Evolutionary conservation across 1,284 basidiomycete genomes (phyloP), one percentile per base, ranked within the genome.

Genomic region (Melampsora americana): DNA sequence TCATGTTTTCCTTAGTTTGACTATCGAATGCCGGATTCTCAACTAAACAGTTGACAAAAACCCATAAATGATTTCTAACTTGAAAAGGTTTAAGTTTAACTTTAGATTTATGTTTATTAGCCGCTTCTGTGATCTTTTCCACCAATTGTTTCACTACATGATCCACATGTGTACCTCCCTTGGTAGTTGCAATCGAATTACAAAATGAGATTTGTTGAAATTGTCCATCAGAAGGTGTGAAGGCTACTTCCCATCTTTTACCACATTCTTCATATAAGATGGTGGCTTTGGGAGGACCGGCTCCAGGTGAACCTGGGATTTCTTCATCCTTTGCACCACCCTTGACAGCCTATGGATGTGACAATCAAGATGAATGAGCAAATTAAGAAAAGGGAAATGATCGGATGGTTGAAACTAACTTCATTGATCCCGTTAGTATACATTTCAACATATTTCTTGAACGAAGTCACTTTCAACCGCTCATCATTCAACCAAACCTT

Each of bases 21-120:
- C 93, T 95, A 86, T 99, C 95, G 84, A 99, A 99, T 0, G 95
- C 93, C 11, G 96, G 95, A 82, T 99, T 99, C 85, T 97, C 95
- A 79, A 99, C 91, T 78, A 97, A 86, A 28, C 92, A 90, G 81
- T 99, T 99, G 83, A 99, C 91, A 82, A 99, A 99, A 78, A 99
- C 88, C 93, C 93, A 96, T 88, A 99, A 93, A 82, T 99, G 95
- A 82, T 92, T 95, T 86, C 93, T 95, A 85, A 99, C 90, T 84
- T 97, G 93, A 77, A 89, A 88, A 14, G 92, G 87, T 84, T 98
- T 98, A 81, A 99, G 90, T 0, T 90, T 87, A 11, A 93, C 92
- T 1, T 87, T 92, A 85, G 96, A 97, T 86, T 98, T 97, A 88
- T 97, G 99, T 88, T 95, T 96, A 81, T 89, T 86, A 80, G 98